Percentiles rank a stretch among this genome's conserved stretches.
Conservation (phyloP, 129 eudicot species). For the Apium graveolens region DNA sequence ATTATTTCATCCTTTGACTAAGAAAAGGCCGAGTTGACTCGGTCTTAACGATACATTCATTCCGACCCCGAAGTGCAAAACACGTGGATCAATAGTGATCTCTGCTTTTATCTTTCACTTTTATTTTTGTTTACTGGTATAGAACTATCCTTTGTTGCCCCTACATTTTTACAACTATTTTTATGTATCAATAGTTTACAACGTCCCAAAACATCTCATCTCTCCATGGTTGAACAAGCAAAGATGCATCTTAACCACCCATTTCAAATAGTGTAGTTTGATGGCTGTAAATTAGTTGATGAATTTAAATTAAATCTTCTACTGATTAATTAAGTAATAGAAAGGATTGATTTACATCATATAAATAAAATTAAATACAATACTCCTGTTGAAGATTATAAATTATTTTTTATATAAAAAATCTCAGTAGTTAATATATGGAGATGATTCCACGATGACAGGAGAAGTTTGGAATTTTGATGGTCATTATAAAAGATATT, state of each 20-base stretch:
- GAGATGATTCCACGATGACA: not conserved
- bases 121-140: not conserved
- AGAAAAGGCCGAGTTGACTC: not conserved
- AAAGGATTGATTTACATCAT: too few species aligned
- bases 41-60: not conserved
- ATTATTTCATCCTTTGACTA: not conserved
- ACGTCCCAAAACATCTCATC: not conserved
- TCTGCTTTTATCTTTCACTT: not conserved
- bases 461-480: too few species aligned
- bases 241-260: not conserved
- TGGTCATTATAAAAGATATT: too few species aligned
- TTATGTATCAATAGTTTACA: not conserved
- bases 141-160: not conserved
- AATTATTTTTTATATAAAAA: too few species aligned
- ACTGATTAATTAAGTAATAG: too few species aligned
- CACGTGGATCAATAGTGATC: not conserved
- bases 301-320: too few species aligned
- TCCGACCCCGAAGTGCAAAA: slow-evolving; percentile 1
- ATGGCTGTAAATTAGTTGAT: too few species aligned
- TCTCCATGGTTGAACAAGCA: not conserved
- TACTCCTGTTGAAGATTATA: too few species aligned
- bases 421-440: too few species aligned
- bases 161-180: not conserved
- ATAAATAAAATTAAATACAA: too few species aligned
- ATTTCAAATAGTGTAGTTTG: too few species aligned